These are phyloP conservation scores for Mycosphaerella arachidis DNA, from an alignment of 2,329 filamentous ascomycete species.

Conservation along the genomic window DNA sequence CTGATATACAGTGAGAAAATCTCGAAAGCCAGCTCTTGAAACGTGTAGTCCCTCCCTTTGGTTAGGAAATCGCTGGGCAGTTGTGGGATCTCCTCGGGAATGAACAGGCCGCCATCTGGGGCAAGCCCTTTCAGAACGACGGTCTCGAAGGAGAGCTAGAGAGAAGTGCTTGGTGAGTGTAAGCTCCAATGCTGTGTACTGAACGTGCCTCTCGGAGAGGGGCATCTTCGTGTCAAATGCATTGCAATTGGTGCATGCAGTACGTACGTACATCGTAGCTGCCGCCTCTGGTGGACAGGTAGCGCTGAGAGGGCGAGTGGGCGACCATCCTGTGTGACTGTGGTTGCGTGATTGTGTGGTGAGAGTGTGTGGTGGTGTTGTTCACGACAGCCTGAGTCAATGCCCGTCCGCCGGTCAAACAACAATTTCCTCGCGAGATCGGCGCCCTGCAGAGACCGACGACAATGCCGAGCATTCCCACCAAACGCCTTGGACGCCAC, in stretches of 20 bases:
- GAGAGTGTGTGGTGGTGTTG: background rate
- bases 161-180: constrained; percentile 27
- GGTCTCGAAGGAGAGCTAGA: constrained; percentile 80
- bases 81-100: constrained; percentile 74
- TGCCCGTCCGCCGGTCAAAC: background rate
- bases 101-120: constrained; percentile 80
- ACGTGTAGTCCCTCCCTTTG: constrained; percentile 72
- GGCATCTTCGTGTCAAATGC: constrained; percentile 1
- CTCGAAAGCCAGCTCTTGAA: constrained; percentile 75
- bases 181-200: constrained; percentile 21
- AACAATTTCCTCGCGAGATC: background rate
- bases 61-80: constrained; percentile 60
- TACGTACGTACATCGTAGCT: constrained; percentile 54
- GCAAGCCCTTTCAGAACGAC: constrained; percentile 87
- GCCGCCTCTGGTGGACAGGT: constrained; percentile 59
- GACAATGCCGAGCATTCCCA: background rate
- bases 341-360: background rate
- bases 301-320: constrained; percentile 54
- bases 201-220: background rate
- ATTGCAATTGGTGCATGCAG: background rate
- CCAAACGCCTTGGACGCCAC: background rate
- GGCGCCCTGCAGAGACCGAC: background rate
- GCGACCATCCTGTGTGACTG: constrained; percentile 21
- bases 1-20: constrained; percentile 88
- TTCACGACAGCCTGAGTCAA: background rate